phyloP scores from a whole-genome alignment of 805 yeast genomes.

The Danielia oregonensis region DNA sequence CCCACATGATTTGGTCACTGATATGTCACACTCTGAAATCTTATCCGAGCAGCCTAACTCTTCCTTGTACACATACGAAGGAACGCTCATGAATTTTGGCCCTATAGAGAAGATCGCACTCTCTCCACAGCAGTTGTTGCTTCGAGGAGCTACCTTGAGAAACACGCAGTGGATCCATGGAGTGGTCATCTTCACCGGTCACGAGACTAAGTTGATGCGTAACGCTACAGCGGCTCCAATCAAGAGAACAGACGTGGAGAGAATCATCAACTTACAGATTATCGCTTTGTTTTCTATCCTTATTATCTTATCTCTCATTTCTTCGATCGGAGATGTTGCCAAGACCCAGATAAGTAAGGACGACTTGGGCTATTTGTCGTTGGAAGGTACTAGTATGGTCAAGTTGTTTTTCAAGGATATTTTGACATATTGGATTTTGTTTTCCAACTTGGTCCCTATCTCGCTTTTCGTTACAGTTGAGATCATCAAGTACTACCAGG shows the following conservation, averaged over 20 bases:
- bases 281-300: constrained; percentile 81
- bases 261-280: constrained; percentile 90
- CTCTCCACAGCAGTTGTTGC: constrained; percentile 83
- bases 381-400: constrained; percentile 65
- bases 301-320: constrained; percentile 69
- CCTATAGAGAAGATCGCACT: constrained; percentile 52
- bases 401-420: constrained; percentile 80
- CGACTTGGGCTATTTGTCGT: constrained; percentile 58
- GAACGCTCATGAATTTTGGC: constrained; percentile 63
- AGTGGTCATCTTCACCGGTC: constrained; percentile 92
- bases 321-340: constrained; percentile 85
- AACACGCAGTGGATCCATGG: constrained; percentile 97
- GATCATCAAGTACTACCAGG: constrained; percentile 92
- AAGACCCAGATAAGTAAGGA: constrained; percentile 53
- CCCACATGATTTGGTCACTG: constrained; percentile 48
- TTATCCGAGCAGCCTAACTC: constrained; percentile 92
- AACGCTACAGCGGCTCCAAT: constrained; percentile 99
- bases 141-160: constrained; percentile 93
- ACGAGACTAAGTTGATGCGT: constrained; percentile 96
- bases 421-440: constrained; percentile 92
- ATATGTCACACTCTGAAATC: constrained; percentile 38
- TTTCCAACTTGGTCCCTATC: constrained; percentile 96
- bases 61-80: constrained; percentile 91
- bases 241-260: constrained; percentile 93
- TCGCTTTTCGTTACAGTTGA: constrained; percentile 95